Evolutionary conservation across 148 eudicot species (phyloP), one percentile per base, ranked within the genome.

Genomic region (Silene uniflora): DNA sequence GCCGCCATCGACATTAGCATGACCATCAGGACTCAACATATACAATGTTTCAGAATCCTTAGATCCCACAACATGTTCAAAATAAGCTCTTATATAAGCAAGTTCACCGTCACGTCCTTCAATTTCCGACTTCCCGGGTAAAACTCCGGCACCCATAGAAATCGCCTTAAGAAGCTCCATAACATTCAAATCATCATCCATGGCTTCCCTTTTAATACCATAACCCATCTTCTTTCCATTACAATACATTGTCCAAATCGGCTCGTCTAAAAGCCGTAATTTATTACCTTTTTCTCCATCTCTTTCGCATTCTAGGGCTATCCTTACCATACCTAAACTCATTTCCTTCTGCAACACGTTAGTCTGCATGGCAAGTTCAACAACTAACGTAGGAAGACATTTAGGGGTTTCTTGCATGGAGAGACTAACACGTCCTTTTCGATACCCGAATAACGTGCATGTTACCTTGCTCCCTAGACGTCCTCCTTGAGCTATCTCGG

Each of bases 241-340:
- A 54, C 88, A 89, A 69, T 47, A 89, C 91, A 89, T 84, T 0
- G 90, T 86, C 93, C 91, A 93, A 18, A 90, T 13, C 1, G 93
- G 88, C 77, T 93, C 98, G 1, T 89, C 91, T 25, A 89, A 6
- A 0, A 93, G 76, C 35, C 68, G 81, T 17, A 55, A 65, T 76
- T 79, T 83, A 0, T 39, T 8, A 39, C 80, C 86, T 21, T 69
- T 17, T 32, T 62, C 75, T 9, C 19, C 74, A 47, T 82, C 17
- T 63, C 90, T 92, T 56, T 92, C 97, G 61, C 96, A 92, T 79
- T 90, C 97, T 19, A 92, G 77, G 1, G 97, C 89, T 25, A 92
- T 82, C 24, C 97, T 76, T 4, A 92, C 91, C 90, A 86, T 84
- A 7, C 96, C 93, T 5, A 73, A 11, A 35, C 87, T 77, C 85